These are phyloP conservation scores for Thoreauomyces humboldtii DNA, from an alignment of 192 early-diverging fungal genomes.

Conservation along the genomic window DNA sequence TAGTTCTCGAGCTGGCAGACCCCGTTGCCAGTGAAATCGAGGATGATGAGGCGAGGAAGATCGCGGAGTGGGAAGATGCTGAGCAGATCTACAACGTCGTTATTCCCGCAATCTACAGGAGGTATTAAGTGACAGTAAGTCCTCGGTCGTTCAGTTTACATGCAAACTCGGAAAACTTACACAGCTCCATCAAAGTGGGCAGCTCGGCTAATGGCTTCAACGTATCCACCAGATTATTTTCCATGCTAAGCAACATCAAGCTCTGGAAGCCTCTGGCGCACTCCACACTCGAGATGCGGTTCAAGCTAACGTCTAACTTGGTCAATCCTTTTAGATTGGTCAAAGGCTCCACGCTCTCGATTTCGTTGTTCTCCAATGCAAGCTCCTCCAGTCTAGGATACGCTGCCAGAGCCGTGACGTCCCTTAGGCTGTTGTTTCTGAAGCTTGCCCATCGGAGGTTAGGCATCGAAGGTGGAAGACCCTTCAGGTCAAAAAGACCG, in stretches of 20 bases:
- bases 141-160: no score
- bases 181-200: constrained; percentile 55
- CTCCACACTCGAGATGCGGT: constrained; percentile 46
- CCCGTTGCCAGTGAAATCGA: constrained; percentile 61
- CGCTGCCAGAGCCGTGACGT: constrained; percentile 39
- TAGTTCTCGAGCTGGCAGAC: constrained; percentile 51
- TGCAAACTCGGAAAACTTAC: no score
- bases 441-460: constrained; percentile 58
- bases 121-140: constrained; percentile 5
- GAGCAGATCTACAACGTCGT: constrained; percentile 48
- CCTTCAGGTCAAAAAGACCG: constrained; percentile 43
- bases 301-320: constrained; percentile 55
- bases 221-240: constrained; percentile 49
- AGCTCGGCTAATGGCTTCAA: constrained; percentile 49
- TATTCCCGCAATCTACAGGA: constrained; percentile 54
- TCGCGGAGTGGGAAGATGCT: constrained; percentile 61
- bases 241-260: constrained; percentile 52
- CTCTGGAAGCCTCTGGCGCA: constrained; percentile 37
- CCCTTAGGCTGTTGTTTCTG: constrained; percentile 51
- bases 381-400: constrained; percentile 51
- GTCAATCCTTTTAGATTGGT: constrained; percentile 36
- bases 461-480: constrained; percentile 38
- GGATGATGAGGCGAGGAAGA: constrained; percentile 53
- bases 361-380: constrained; percentile 55
- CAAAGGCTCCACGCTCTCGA: constrained; percentile 47